phyloP scores from a whole-genome alignment of 495 filamentous ascomycete genomes.

The Echria macrotheca region DNA sequence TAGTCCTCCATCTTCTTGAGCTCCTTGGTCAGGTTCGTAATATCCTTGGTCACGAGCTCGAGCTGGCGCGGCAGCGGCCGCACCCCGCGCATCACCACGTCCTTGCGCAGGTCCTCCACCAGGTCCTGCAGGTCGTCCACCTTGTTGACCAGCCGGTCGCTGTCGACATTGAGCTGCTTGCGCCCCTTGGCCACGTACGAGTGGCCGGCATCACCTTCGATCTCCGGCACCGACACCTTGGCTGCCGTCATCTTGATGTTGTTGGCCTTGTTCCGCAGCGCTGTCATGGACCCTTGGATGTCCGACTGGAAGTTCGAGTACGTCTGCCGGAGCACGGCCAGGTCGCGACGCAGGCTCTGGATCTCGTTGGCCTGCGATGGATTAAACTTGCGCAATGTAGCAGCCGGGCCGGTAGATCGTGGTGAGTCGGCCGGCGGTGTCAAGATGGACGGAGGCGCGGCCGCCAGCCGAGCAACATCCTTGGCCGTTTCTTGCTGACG shows the following conservation, averaged over 20 bases:
- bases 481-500: conserved; percentile 86
- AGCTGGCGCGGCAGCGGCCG: conserved; percentile 88
- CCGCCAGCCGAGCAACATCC: conserved; percentile 78
- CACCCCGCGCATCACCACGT: conserved; percentile 89
- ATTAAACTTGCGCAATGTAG: conserved; percentile 32
- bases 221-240: conserved; percentile 56
- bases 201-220: conserved; percentile 68
- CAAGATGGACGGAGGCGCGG: conserved; percentile 51
- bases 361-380: conserved; percentile 63
- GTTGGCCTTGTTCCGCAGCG: conserved; percentile 71
- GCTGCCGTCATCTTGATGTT: conserved; percentile 71
- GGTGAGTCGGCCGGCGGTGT: conserved; percentile 31
- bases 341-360: conserved; percentile 77
- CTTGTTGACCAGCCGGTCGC: conserved; percentile 75
- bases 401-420: conserved; percentile 18
- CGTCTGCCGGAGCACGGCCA: conserved; percentile 88
- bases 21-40: conserved; percentile 71
- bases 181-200: conserved; percentile 80
- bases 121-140: conserved; percentile 96
- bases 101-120: conserved; percentile 94
- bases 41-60: conserved; percentile 80
- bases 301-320: conserved; percentile 87
- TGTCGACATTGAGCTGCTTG: conserved; percentile 75
- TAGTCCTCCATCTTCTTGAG: conserved; percentile 95
- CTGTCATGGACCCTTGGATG: conserved; percentile 78